phyloP scores from a whole-genome alignment of 805 yeast genomes.

The Clavispora phyllophila region DNA sequence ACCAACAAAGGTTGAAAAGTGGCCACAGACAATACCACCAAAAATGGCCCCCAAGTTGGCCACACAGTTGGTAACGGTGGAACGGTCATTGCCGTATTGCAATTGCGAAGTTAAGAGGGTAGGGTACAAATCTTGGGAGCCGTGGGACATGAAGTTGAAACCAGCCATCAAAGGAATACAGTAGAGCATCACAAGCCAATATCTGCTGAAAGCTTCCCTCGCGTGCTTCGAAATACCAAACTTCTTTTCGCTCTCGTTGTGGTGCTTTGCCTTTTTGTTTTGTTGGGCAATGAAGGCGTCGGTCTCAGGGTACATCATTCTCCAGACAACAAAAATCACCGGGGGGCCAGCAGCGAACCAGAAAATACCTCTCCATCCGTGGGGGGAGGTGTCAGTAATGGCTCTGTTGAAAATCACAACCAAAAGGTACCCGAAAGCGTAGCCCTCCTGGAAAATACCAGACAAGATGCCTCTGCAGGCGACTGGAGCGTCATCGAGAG shows the following conservation, averaged over 20 bases:
- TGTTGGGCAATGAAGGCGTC: conserved; percentile 38
- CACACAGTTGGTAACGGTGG: conserved; percentile 37
- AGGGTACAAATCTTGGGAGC: conserved; percentile 40
- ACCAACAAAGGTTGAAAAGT: conserved; percentile 32
- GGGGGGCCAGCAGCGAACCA: conserved; percentile 73
- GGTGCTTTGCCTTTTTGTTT: conserved; percentile 5
- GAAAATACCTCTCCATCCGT: conserved; percentile 61
- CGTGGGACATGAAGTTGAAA: conserved; percentile 39
- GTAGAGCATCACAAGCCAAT: conserved; percentile 61
- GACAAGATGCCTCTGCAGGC: conserved; percentile 55
- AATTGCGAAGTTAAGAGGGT: conserved; percentile 33
- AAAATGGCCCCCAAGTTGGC: conserved; percentile 39
- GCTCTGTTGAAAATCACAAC: conserved; percentile 65
- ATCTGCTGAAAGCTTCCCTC: conserved; percentile 31
- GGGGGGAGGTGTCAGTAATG: conserved; percentile 40
- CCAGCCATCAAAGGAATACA: conserved; percentile 45
- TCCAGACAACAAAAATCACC: conserved; percentile 52
- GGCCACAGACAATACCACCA: conserved; percentile 44
- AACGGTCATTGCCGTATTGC: conserved; percentile 25
- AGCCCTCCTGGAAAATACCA: conserved; percentile 78
- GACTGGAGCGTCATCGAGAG: conserved; percentile 60
- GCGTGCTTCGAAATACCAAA: conserved; percentile 4
- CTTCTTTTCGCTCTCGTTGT: background rate
- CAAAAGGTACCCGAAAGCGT: conserved; percentile 62
- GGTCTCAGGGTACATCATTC: conserved; percentile 54